phyloP scores from a whole-genome alignment of 2,329 filamentous ascomycete genomes.

The Fusarium cicatricum region DNA sequence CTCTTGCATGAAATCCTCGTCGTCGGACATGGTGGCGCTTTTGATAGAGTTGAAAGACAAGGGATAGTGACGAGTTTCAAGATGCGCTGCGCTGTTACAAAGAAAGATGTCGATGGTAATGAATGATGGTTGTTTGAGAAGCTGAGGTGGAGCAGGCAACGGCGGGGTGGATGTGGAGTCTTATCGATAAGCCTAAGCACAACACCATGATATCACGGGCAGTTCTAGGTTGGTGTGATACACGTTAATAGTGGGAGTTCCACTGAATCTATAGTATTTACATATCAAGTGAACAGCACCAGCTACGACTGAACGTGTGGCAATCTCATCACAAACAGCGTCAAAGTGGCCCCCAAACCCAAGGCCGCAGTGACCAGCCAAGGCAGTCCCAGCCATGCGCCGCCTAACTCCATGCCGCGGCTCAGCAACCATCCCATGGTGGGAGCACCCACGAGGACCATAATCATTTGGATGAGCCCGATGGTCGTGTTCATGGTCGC shows the following conservation, averaged over 20 bases:
- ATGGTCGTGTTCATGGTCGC: conserved; percentile 63
- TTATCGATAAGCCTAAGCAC: conserved; percentile 35
- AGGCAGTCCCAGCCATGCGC: conserved; percentile 59
- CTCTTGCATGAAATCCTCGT: conserved; percentile 60
- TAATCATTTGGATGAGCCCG: conserved; percentile 58
- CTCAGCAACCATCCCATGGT: conserved; percentile 57
- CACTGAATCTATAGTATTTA: no score
- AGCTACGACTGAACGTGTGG: conserved; percentile 29
- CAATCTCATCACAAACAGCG: conserved; percentile 45
- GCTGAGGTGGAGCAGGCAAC: conserved; percentile 38
- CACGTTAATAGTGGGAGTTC: no score
- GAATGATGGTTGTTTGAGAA: conserved; percentile 22
- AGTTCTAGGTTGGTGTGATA: no score
- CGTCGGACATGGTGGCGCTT: conserved; percentile 61
- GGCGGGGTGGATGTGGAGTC: conserved; percentile 26
- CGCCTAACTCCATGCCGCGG: conserved; percentile 56
- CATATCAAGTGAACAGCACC: no score
- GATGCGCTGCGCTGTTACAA: neutral
- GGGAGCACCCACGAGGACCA: conserved; percentile 57
- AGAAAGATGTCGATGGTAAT: conserved; percentile 10
- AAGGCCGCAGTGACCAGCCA: conserved; percentile 52
- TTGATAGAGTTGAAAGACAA: no score
- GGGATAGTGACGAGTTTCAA: neutral
- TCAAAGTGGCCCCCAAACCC: conserved; percentile 39
- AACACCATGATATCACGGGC: neutral